These are phyloP conservation scores for Jatropha multifida DNA, from an alignment of 441 rosid species.

Conservation along the genomic window DNA sequence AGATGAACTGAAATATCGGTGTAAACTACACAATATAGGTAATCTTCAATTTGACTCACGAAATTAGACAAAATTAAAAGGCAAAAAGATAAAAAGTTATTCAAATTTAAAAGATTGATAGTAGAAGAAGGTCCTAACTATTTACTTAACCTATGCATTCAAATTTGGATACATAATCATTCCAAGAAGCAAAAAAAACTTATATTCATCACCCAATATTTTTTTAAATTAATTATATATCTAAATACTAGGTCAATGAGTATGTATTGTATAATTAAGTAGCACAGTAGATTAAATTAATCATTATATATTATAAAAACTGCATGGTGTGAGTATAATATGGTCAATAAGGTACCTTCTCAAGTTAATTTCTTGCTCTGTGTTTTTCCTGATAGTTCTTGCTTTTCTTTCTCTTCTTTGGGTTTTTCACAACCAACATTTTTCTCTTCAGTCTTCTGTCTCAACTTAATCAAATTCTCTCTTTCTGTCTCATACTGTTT, in stretches of 20 bases:
- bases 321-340: background rate
- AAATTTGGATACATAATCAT: too few species aligned
- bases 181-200: too few species aligned
- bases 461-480: slow-evolving; percentile 21
- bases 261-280: background rate
- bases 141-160: too few species aligned
- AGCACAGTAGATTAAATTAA: background rate
- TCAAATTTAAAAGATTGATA: too few species aligned
- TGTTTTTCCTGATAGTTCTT: slow-evolving; percentile 16
- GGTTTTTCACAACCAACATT: slow-evolving; percentile 42
- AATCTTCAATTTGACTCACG: too few species aligned
- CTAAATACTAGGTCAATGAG: background rate
- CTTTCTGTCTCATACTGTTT: background rate
- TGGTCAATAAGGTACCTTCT: background rate
- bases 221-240: too few species aligned
- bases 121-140: too few species aligned
- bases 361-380: slow-evolving; percentile 30
- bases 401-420: slow-evolving; percentile 14
- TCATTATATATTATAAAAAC: background rate
- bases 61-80: too few species aligned
- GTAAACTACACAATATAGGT: too few species aligned
- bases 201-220: too few species aligned
- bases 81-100: too few species aligned
- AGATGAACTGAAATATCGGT: too few species aligned
- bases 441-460: slow-evolving; percentile 27